Evolutionary conservation across 1,284 basidiomycete species (phyloP), one percentile per base, ranked within the genome.

Genomic region (Sparassis latifolia): DNA sequence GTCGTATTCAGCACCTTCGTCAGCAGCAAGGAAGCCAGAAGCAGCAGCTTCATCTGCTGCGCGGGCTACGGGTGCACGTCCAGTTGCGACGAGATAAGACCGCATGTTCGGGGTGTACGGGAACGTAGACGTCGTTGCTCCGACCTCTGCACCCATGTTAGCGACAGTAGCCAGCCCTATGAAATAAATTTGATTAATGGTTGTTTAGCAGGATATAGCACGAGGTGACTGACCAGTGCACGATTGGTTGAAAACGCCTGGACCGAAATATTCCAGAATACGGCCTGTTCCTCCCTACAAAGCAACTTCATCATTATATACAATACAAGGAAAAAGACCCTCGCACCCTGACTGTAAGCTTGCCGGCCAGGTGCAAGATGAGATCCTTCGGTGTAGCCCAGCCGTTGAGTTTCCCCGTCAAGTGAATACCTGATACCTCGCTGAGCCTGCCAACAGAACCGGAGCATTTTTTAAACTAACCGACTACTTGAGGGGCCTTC

Each of bases 91-190:
- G 32, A 99, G 81, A 70, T 99, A 99, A 31, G 82, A 76, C 38
- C 83, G 79, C 96, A 99, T 99, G 61, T 82, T 82, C 51, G 80
- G 69, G 5, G 92, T 94, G 71, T 97, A 99, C 10, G 95, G 95
- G 80, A 99, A 99, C 2, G 91, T 93, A 1, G 93, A 96, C 0
- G 97, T 98, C 2, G 97, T 99, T 5, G 97, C 97, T 44, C 97
- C 97, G 30, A 99, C 93, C 75, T 99, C 97, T 28, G 97, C 97
- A 53, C 97, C 97, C 97, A 99, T 99, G 71, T 98, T 98, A 51
- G 92, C 88, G 55, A 97, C 89, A 3, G 94, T 98, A 0, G 95
- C 94, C 47, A 97, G 71, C 57, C 92, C 87, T 88, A 49, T 28
- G 45, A 50, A 40, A 33, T 10, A 48, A 27, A 35, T 20, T 29